Evolutionary conservation across 257 asterid genomes (phyloP).

Genomic region (Solanum etuberosum): DNA sequence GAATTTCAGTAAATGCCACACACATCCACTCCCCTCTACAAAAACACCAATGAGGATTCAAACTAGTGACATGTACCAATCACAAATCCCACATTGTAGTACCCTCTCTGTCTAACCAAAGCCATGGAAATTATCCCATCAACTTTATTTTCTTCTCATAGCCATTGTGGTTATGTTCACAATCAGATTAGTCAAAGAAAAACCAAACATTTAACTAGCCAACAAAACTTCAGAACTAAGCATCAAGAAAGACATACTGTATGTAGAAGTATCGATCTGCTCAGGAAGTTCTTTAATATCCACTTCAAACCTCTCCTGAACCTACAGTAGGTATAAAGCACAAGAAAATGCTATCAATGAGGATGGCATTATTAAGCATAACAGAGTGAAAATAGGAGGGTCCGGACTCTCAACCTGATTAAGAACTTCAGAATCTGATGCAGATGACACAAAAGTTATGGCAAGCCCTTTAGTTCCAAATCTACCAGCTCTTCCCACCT

Average conservation of each 20-base stretch:
- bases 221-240: neutral
- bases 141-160: neutral
- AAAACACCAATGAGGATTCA: neutral
- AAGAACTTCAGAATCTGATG: constrained; percentile 88
- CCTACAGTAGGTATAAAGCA: constrained; percentile 27
- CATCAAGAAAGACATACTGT: constrained; percentile 41
- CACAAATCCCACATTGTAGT: neutral
- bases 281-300: constrained; percentile 80
- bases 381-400: neutral
- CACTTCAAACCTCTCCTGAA: constrained; percentile 83
- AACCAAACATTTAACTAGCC: neutral
- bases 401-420: constrained; percentile 42
- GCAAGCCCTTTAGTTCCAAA: constrained; percentile 96
- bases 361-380: neutral
- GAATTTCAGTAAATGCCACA: neutral
- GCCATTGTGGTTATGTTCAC: neutral
- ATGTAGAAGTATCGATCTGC: constrained; percentile 83
- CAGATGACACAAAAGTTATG: constrained; percentile 82
- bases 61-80: neutral
- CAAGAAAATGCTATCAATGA: neutral
- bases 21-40: neutral
- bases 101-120: neutral
- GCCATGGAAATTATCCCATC: neutral
- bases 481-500: constrained; percentile 98
- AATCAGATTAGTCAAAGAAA: neutral